phyloP scores from a whole-genome alignment of 2,329 filamentous ascomycete species.

The Aspergillus intermedius region DNA sequence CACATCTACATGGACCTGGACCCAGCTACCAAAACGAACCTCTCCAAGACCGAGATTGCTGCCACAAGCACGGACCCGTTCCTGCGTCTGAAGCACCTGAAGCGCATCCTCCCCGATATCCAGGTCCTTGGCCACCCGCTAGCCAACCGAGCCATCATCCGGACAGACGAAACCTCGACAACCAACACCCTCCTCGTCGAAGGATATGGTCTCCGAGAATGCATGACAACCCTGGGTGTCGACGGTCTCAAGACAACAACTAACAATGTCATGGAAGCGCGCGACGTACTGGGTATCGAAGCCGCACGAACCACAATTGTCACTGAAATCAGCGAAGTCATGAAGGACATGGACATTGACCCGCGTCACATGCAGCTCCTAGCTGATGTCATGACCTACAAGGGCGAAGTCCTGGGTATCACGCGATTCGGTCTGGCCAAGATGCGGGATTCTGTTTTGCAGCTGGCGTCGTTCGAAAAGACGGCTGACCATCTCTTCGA shows the following conservation, averaged over 20 bases:
- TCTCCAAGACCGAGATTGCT: constrained; percentile 38
- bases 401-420: constrained; percentile 92
- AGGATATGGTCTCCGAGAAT: constrained; percentile 81
- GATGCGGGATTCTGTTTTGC: constrained; percentile 89
- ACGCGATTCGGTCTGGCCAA: constrained; percentile 94
- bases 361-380: constrained; percentile 96
- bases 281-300: constrained; percentile 86
- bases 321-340: constrained; percentile 78
- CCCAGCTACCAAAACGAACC: constrained; percentile 24
- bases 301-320: constrained; percentile 86
- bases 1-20: constrained; percentile 61
- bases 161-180: constrained; percentile 64
- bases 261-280: constrained; percentile 87
- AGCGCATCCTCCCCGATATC: constrained; percentile 73
- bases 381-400: constrained; percentile 98
- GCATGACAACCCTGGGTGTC: constrained; percentile 91
- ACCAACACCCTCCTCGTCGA: constrained; percentile 76
- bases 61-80: constrained; percentile 40
- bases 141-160: constrained; percentile 79
- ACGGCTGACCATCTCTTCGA: constrained; percentile 97
- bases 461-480: constrained; percentile 95
- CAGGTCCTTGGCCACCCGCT: constrained; percentile 85
- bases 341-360: constrained; percentile 92
- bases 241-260: constrained; percentile 66
- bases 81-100: constrained; percentile 71